Conservation (phyloP, 2,329 filamentous ascomycete species). For the Drechslerella stenobrocha region DNA sequence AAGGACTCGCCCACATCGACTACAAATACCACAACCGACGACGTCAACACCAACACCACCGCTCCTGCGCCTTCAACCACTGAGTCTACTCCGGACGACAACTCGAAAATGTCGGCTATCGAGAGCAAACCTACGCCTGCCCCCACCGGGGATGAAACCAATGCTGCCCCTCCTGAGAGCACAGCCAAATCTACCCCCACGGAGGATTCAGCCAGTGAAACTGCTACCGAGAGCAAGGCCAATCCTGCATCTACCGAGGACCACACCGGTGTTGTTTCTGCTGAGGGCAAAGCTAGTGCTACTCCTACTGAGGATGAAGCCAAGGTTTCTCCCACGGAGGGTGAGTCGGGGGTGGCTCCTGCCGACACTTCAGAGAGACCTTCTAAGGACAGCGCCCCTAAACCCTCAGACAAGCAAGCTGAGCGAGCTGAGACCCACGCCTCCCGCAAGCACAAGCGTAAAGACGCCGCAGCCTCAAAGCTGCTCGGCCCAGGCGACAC, state of each 20-base stretch:
- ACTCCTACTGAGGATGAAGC: too few species aligned
- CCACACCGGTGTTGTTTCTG: too few species aligned
- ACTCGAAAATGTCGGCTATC: neutral
- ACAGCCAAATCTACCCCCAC: too few species aligned
- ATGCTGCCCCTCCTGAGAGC: too few species aligned
- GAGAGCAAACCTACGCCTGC: neutral
- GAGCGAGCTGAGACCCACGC: slow-evolving; percentile 48
- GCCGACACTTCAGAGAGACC: neutral
- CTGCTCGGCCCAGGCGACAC: slow-evolving; percentile 59
- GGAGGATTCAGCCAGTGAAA: neutral
- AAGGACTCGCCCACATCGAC: slow-evolving; percentile 27
- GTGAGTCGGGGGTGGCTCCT: too few species aligned
- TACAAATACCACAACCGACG: too few species aligned
- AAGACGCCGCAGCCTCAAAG: slow-evolving; percentile 50
- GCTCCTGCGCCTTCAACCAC: neutral
- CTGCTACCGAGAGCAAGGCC: too few species aligned
- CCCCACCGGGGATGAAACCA: too few species aligned
- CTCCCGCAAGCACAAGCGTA: slow-evolving; percentile 42
- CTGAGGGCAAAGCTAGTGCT: neutral
- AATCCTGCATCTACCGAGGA: too few species aligned
- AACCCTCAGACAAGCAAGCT: slow-evolving; percentile 6
- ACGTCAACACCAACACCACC: neutral
- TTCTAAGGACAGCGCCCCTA: slow-evolving; percentile 5
- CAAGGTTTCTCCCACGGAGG: too few species aligned
- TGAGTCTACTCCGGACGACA: slow-evolving; percentile 1